A percentile compares a stretch with the other conserved stretches of the same genome.
Evolutionary conservation across 2,329 filamentous ascomycete species (phyloP).

Genomic region (Epichloe typhina): DNA sequence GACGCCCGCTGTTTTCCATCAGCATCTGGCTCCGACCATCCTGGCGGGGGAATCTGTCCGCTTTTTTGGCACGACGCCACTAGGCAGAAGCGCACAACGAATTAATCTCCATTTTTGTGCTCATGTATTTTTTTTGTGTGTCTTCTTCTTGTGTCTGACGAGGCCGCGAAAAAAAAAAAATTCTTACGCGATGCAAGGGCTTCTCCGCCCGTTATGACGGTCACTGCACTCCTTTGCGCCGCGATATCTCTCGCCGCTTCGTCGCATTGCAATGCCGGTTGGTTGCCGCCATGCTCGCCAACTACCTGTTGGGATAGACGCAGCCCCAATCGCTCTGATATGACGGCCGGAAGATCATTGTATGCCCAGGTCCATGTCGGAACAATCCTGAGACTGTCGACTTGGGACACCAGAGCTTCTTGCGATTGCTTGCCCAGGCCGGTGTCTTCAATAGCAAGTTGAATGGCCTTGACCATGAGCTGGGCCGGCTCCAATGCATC

Average conservation of each 20-base stretch:
- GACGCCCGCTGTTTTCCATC: conserved; percentile 29
- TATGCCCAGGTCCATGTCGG: conserved; percentile 56
- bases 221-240: conserved; percentile 38
- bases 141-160: no score
- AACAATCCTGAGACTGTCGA: conserved; percentile 48
- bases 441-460: conserved; percentile 37
- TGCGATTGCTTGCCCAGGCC: conserved; percentile 9
- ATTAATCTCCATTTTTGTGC: neutral
- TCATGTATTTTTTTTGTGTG: no score
- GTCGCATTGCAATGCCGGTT: conserved; percentile 49
- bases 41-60: conserved; percentile 33
- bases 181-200: conserved; percentile 43
- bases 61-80: conserved; percentile 21
- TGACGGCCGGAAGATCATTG: conserved; percentile 38
- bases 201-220: conserved; percentile 50
- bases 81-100: neutral
- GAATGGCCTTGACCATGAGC: conserved; percentile 44
- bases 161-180: no score
- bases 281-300: conserved; percentile 49
- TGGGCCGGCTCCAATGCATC: conserved; percentile 45
- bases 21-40: conserved; percentile 41
- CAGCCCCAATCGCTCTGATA: conserved; percentile 36
- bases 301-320: conserved; percentile 33
- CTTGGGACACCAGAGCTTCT: conserved; percentile 11
- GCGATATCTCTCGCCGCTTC: conserved; percentile 46